Conservation (phyloP, 208 protist species). For the Leishmania guyanensis region DNA sequence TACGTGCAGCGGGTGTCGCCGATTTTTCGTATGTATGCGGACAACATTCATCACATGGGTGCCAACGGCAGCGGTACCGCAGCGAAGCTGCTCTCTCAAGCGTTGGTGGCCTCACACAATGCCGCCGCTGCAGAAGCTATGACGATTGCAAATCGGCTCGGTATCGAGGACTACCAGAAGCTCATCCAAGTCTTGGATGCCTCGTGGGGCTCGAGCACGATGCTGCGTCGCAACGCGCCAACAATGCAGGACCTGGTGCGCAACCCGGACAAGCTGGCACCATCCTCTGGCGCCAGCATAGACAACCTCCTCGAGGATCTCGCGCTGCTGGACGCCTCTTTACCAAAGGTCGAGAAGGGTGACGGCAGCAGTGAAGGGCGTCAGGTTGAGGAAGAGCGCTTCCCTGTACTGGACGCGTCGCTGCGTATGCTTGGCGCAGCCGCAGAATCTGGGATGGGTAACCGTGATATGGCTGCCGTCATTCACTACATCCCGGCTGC, state of each 20-base stretch:
- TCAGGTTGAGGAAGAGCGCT: constrained; percentile 58
- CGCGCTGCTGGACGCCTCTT: constrained; percentile 60
- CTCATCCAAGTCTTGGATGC: constrained; percentile 84
- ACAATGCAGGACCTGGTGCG: constrained; percentile 85
- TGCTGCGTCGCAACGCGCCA: constrained; percentile 84
- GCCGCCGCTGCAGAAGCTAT: constrained; percentile 87
- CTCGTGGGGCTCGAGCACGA: constrained; percentile 83
- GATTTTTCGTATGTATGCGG: constrained; percentile 88
- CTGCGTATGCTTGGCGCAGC: constrained; percentile 75
- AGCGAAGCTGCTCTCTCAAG: constrained; percentile 80
- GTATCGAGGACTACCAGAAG: constrained; percentile 72
- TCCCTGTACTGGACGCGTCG: constrained; percentile 76
- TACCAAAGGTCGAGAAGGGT: constrained; percentile 31
- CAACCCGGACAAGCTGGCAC: constrained; percentile 70
- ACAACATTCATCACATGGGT: constrained; percentile 87
- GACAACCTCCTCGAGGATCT: constrained; percentile 76
- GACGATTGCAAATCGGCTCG: constrained; percentile 76
- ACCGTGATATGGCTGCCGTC: constrained; percentile 74
- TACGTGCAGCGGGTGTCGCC: constrained; percentile 71
- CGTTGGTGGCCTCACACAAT: constrained; percentile 87
- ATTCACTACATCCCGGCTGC: constrained; percentile 85
- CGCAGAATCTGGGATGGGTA: constrained; percentile 68
- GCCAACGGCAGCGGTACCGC: constrained; percentile 73
- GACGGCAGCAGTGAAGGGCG: neutral
- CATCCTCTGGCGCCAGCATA: constrained; percentile 56